Conservation (phyloP, 306 rosid species). For the Chamaecrista fasciculata region DNA sequence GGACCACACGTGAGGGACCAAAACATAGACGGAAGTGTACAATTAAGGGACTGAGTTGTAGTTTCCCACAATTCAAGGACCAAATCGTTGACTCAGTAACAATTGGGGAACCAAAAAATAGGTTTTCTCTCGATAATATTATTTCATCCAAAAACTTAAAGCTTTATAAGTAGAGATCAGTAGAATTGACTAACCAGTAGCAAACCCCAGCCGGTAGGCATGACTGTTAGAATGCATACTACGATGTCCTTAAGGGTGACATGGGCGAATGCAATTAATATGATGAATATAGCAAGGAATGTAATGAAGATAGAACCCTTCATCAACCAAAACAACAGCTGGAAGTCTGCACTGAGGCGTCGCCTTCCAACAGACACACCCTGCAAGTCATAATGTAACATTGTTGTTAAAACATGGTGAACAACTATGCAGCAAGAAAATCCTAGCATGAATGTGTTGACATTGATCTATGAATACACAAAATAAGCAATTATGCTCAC, state of each 20-base stretch:
- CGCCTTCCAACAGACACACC: constrained; percentile 77
- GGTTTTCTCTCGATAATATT: no score
- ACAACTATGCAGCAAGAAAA: background rate
- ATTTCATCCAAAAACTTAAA: no score
- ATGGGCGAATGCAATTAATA: constrained; percentile 55
- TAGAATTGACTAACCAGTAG: constrained; percentile 58
- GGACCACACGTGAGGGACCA: no score
- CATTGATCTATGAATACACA: no score
- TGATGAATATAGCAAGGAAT: constrained; percentile 55
- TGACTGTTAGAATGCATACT: constrained; percentile 77
- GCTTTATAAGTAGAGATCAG: no score
- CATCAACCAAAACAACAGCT: constrained; percentile 72
- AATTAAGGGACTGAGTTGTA: no score
- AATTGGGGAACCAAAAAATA: no score
- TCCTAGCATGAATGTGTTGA: background rate
- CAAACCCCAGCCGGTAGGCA: constrained; percentile 98
- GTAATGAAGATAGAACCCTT: constrained; percentile 63
- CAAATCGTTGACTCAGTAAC: no score
- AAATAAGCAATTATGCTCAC: no score
- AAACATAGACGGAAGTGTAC: no score
- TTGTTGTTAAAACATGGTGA: background rate
- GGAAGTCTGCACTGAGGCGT: constrained; percentile 80
- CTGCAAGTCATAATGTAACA: no score
- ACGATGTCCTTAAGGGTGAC: constrained; percentile 68
- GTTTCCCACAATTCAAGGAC: no score